Base-by-base conservation (phyloP, 257 asterid genomes). In the Ophiorrhiza pumila region DNA sequence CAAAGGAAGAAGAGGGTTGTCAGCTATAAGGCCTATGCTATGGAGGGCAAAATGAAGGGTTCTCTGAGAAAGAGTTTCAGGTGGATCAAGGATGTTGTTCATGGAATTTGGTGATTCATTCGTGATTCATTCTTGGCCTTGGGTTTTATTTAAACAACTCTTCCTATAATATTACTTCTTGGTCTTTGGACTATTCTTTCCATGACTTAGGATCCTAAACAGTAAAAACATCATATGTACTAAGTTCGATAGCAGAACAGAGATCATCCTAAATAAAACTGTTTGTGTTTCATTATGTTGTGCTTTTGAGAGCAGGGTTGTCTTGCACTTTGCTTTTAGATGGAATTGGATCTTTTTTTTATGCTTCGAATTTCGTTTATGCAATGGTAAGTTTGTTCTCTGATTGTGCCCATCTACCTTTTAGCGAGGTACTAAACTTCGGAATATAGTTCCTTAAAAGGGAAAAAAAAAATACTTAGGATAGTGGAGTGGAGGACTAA, bases 1-100 rank as follows among this genome's bases (percentile, higher is more conserved):
- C 95, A 84, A 74, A 88, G 97, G 79, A 92, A 90, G 76, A 92
- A 80, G 79, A 88, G 97, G 73, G 90, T 92, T 71, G 91, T 83
- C 50, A 76, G 86, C 1, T 92, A 92, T 32, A 88, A 87, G 58
- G 90, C 91, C 9, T 92, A 88, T 49, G 74, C 87, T 11, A 73
- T 88, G 35, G 96, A 90, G 25, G 90, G 91, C 8, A 87, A 88
- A 75, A 78, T 92, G 91, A 92, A 90, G 81, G 96, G 93, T 34
- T 85, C 91, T 80, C 37, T 92, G 0, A 83, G 85, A 37, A 88
- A 82, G 80, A 92, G 94, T 74, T 85, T 88, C 66, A 88, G 86
- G 72, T 92, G 97, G 97, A 90, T 92, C 61, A 90, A 90, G 52
- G 78, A 88, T 39, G 87, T 88, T 0, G 84, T 90, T 52, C 83